These are phyloP conservation scores for Aplosporella prunicola DNA, from an alignment of 2,329 filamentous ascomycete species.

Conservation along the genomic window DNA sequence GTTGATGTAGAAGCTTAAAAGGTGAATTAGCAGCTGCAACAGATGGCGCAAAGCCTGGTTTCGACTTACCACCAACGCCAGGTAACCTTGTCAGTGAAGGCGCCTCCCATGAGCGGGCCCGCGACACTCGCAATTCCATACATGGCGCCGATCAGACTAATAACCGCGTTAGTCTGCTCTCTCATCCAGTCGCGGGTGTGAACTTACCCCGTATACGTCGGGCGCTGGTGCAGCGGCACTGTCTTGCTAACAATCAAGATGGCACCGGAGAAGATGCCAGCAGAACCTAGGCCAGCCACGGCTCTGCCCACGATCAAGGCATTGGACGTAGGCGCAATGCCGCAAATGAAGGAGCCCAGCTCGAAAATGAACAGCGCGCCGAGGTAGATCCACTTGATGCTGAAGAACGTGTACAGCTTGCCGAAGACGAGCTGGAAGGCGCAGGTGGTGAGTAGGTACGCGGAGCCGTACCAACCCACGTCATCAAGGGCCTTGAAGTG, in stretches of 20 bases:
- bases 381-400: slow-evolving; percentile 39
- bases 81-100: slow-evolving; percentile 36
- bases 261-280: slow-evolving; percentile 42
- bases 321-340: slow-evolving; percentile 38
- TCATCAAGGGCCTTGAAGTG: slow-evolving; percentile 17
- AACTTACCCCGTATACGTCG: slow-evolving; percentile 27
- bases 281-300: slow-evolving; percentile 41
- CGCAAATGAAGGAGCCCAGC: slow-evolving; percentile 43
- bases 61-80: slow-evolving; percentile 39
- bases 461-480: slow-evolving; percentile 22
- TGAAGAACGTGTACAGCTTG: slow-evolving; percentile 39
- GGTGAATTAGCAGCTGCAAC: neutral
- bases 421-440: slow-evolving; percentile 31
- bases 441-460: slow-evolving; percentile 35
- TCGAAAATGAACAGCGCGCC: slow-evolving; percentile 40
- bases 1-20: slow-evolving; percentile 41
- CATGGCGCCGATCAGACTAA: slow-evolving; percentile 41
- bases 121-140: slow-evolving; percentile 40
- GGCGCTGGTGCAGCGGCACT: slow-evolving; percentile 37
- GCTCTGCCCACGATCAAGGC: slow-evolving; percentile 44
- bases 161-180: slow-evolving; percentile 29
- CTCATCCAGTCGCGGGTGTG: neutral
- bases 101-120: slow-evolving; percentile 40
- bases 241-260: slow-evolving; percentile 38
- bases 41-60: slow-evolving; percentile 15